phyloP scores from a whole-genome alignment of 176 grass and related monocot species.

The Oryza nivara region DNA sequence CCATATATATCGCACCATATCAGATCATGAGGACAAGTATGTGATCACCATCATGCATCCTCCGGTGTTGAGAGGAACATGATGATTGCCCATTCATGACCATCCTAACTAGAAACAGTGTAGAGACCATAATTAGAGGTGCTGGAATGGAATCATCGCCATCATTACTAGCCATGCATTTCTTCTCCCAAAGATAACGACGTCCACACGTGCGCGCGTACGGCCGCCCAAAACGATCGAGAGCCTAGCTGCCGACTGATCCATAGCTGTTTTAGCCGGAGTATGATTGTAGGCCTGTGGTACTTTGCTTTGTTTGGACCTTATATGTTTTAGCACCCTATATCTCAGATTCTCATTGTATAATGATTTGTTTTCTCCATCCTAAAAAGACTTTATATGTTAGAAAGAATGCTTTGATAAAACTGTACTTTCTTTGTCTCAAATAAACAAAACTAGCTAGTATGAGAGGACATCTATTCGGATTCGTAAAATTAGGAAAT shows the following conservation, averaged over 20 bases:
- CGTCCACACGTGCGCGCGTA: slow-evolving; percentile 39
- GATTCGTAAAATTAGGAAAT: too few relatives aligned
- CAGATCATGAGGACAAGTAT: not conserved
- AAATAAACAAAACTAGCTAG: too few relatives aligned
- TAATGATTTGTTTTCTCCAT: not conserved
- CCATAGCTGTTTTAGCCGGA: not conserved
- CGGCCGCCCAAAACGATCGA: not conserved
- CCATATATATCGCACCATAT: too few relatives aligned
- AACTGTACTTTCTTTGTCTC: too few relatives aligned
- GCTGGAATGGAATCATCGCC: not conserved
- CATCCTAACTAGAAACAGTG: not conserved
- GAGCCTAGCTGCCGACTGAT: not conserved
- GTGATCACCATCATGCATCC: not conserved
- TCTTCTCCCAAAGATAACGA: slow-evolving; percentile 9
- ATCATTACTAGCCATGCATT: not conserved
- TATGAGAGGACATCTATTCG: too few relatives aligned
- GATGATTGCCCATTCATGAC: slow-evolving; percentile 47
- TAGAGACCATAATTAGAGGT: slow-evolving; percentile 23
- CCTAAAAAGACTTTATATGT: not conserved
- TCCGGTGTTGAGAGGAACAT: slow-evolving; percentile 1
- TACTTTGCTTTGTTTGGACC: not conserved
- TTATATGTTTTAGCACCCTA: not conserved
- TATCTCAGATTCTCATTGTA: not conserved
- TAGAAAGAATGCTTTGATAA: not conserved
- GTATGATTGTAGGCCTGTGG: not conserved